phyloP scores from a whole-genome alignment of 371 early-diverging fungal genomes.

The Mycotypha africana region DNA sequence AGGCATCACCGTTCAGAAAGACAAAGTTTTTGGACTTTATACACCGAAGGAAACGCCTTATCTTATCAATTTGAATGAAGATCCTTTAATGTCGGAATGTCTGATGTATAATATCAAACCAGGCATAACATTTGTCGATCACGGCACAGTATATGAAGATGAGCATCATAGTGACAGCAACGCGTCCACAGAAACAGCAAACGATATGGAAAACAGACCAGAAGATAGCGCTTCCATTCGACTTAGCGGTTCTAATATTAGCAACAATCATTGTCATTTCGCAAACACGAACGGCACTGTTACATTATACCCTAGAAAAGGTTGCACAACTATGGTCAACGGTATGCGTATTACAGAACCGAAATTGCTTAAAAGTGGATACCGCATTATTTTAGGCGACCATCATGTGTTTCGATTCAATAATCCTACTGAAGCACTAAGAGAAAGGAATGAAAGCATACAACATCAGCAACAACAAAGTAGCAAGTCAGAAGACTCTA shows the following conservation, averaged over 20 bases:
- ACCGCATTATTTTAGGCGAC: conserved; percentile 78
- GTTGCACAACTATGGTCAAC: conserved; percentile 72
- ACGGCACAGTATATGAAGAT: conserved; percentile 25
- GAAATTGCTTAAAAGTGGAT: conserved; percentile 65
- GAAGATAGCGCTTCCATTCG: conserved; percentile 55
- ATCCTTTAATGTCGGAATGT: conserved; percentile 82
- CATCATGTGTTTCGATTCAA: conserved; percentile 83
- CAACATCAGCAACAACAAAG: conserved; percentile 3
- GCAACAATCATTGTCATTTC: conserved; percentile 72
- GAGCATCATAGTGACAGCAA: no score
- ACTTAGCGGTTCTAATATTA: conserved; percentile 67
- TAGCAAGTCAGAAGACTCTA: neutral
- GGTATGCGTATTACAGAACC: conserved; percentile 63
- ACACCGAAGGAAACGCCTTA: conserved; percentile 79
- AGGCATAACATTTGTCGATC: conserved; percentile 70
- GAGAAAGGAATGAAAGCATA: conserved; percentile 65
- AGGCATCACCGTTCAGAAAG: conserved; percentile 67
- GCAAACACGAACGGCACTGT: conserved; percentile 61
- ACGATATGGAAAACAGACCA: neutral
- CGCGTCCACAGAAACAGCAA: no score
- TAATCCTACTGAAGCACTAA: conserved; percentile 78
- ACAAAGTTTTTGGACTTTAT: conserved; percentile 67
- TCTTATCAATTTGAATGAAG: conserved; percentile 82
- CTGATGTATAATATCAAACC: conserved; percentile 75
- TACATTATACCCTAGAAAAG: conserved; percentile 57